Conservation (phyloP, 2,329 filamentous ascomycete genomes). For the Xylariaceae sp. region DNA sequence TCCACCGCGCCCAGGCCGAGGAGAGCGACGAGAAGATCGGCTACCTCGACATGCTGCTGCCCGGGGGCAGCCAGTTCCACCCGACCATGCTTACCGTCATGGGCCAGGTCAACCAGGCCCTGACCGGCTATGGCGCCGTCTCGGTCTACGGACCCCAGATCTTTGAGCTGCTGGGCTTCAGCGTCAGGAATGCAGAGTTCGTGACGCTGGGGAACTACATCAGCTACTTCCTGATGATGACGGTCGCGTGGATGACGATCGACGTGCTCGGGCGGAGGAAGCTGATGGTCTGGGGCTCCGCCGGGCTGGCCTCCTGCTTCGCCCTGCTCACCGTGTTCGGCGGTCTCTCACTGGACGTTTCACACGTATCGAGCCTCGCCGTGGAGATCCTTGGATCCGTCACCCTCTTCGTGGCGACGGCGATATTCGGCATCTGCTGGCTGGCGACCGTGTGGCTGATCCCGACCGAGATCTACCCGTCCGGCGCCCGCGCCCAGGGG, state of each 20-base stretch:
- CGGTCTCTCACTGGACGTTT: constrained; percentile 34
- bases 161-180: constrained; percentile 53
- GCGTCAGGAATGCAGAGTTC: constrained; percentile 41
- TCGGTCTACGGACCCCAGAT: constrained; percentile 58
- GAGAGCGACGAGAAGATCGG: constrained; percentile 38
- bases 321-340: constrained; percentile 44
- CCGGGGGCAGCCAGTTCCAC: constrained; percentile 48
- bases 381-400: constrained; percentile 44
- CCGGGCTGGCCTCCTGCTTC: constrained; percentile 40
- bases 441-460: constrained; percentile 52
- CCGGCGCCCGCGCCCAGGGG: constrained; percentile 45
- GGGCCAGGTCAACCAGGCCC: constrained; percentile 54
- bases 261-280: constrained; percentile 46
- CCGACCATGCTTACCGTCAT: constrained; percentile 54
- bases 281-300: constrained; percentile 45
- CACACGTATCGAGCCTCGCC: constrained; percentile 31
- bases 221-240: constrained; percentile 55
- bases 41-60: constrained; percentile 52
- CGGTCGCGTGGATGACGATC: constrained; percentile 51
- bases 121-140: constrained; percentile 52
- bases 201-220: constrained; percentile 54
- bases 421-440: constrained; percentile 54
- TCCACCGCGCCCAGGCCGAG: constrained; percentile 41
- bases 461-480: constrained; percentile 51
- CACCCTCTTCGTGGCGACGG: constrained; percentile 48